phyloP scores from a whole-genome alignment of 345 rosid genomes.

The Toxicodendron radicans region DNA sequence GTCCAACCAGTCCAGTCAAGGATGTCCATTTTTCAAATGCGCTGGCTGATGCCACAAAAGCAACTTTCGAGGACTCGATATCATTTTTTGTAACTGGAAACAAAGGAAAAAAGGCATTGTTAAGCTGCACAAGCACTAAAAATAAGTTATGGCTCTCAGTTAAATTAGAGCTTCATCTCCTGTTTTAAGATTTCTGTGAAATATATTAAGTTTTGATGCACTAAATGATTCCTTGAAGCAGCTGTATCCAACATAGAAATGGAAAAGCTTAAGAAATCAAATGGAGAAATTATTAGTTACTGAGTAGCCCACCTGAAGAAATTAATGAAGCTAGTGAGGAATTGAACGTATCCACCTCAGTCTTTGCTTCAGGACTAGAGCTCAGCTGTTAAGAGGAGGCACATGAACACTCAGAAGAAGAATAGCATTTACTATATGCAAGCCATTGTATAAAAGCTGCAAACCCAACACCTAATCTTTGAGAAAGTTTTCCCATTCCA shows the following conservation, averaged over 20 bases:
- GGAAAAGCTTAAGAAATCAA: not conserved
- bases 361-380: constrained; percentile 63
- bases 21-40: constrained; percentile 84
- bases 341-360: constrained; percentile 68
- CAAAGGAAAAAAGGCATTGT: not conserved
- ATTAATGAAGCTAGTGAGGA: constrained; percentile 74
- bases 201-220: not conserved
- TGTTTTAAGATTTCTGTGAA: not conserved
- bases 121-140: not conserved
- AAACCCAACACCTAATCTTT: not conserved
- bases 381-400: constrained; percentile 54
- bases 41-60: constrained; percentile 73
- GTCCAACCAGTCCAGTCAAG: constrained; percentile 63
- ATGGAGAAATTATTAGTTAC: not conserved
- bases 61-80: constrained; percentile 69
- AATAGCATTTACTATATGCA: not conserved
- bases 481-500: not conserved
- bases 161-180: not conserved
- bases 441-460: not conserved
- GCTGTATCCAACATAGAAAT: not conserved
- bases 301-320: constrained; percentile 60
- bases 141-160: not conserved
- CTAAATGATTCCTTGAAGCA: not conserved
- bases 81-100: constrained; percentile 67
- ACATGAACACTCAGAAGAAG: constrained; percentile 18